A percentile compares a stretch with the other conserved stretches of the same genome.
phyloP scores from a whole-genome alignment of 768 basidiomycete species.

The Gymnopilus dilepis region DNA sequence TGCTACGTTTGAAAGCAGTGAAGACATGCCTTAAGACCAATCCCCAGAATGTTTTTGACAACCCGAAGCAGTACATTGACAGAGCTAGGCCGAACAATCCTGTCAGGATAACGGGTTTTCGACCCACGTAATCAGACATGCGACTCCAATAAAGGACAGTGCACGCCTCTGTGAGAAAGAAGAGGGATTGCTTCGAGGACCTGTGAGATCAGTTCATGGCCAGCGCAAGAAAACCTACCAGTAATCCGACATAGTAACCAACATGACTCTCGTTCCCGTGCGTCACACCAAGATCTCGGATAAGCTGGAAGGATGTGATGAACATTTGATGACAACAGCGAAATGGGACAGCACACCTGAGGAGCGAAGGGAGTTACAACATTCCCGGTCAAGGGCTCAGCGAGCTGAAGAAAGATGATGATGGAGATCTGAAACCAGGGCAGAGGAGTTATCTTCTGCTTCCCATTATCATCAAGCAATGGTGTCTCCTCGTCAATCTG shows the following conservation, averaged over 20 bases:
- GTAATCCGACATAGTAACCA: constrained; percentile 78
- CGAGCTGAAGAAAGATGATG: constrained; percentile 73
- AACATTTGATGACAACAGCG: neutral
- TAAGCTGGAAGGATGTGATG: constrained; percentile 45
- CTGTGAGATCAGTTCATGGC: neutral
- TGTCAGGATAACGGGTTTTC: constrained; percentile 73
- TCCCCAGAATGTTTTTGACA: constrained; percentile 72
- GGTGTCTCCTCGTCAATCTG: constrained; percentile 67
- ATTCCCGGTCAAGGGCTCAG: constrained; percentile 77
- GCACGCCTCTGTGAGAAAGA: constrained; percentile 74
- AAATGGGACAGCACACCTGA: constrained; percentile 48
- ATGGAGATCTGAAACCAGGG: constrained; percentile 76
- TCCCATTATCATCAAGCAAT: constrained; percentile 46
- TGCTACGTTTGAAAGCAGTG: neutral
- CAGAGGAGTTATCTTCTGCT: constrained; percentile 54
- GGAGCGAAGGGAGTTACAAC: constrained; percentile 83
- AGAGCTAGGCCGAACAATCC: constrained; percentile 68
- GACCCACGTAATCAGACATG: constrained; percentile 71
- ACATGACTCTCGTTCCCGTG: constrained; percentile 72
- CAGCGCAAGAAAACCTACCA: constrained; percentile 45
- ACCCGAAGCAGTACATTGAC: constrained; percentile 77
- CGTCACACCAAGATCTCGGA: constrained; percentile 70
- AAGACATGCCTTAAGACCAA: constrained; percentile 52
- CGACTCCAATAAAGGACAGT: constrained; percentile 81
- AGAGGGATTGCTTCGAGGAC: constrained; percentile 69